These are phyloP conservation scores for Pythium folliculosum DNA, from an alignment of 352 stramenopile species.

Conservation along the genomic window DNA sequence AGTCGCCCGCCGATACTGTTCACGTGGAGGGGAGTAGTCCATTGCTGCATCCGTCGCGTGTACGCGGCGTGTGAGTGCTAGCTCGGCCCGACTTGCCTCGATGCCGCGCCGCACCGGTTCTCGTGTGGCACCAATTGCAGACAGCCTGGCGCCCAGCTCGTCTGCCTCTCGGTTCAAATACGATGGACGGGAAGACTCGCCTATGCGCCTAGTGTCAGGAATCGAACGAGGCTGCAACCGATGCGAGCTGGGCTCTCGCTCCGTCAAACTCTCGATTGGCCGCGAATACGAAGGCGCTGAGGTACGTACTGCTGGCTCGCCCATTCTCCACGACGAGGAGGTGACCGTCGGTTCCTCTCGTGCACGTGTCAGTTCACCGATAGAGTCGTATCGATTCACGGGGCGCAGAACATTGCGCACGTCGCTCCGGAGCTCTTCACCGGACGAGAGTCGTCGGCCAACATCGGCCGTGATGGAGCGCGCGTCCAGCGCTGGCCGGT, in stretches of 20 bases:
- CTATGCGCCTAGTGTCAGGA: not conserved
- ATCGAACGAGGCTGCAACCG: slow-evolving; percentile 17
- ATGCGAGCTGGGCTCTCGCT: not conserved
- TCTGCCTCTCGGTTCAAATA: not conserved
- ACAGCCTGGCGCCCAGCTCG: not conserved
- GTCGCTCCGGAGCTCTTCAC: slow-evolving; percentile 11
- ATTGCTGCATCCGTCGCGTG: not conserved
- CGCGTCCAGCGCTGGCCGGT: not conserved
- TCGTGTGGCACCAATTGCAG: not conserved
- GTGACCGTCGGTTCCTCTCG: not conserved
- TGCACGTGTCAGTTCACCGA: not conserved
- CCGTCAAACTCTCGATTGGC: not conserved
- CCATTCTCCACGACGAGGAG: not conserved
- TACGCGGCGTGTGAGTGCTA: not conserved
- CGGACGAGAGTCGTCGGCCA: not conserved
- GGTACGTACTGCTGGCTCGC: not conserved
- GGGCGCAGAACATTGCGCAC: slow-evolving; percentile 9
- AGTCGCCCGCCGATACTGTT: not conserved
- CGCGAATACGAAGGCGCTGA: not conserved
- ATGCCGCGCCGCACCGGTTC: not conserved
- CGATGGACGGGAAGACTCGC: too few relatives aligned
- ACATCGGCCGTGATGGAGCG: not conserved
- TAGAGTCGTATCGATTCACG: slow-evolving; percentile 23
- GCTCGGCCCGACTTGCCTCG: not conserved
- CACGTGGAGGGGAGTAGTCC: not conserved